Evolutionary conservation across 2,329 filamentous ascomycete genomes (phyloP).

Genomic region (Ophiostoma perfectum): DNA sequence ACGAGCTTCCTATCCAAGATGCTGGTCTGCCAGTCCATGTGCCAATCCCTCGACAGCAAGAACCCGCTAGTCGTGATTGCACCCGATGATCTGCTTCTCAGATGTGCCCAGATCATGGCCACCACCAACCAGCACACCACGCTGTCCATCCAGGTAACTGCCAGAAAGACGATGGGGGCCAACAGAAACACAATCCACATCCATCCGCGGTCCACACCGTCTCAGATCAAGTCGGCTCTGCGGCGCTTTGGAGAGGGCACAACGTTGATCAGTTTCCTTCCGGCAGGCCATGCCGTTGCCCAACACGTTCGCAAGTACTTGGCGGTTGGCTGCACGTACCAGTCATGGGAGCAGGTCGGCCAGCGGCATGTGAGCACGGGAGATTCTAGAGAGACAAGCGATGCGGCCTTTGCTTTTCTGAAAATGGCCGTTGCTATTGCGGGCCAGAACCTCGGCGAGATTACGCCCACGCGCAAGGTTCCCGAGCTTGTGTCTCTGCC

Average conservation of each 20-base stretch:
- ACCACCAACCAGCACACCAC: background rate
- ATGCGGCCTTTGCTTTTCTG: background rate
- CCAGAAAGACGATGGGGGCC: too few relatives aligned
- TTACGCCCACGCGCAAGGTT: background rate
- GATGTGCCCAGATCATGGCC: constrained; percentile 27
- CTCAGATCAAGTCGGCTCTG: constrained; percentile 1
- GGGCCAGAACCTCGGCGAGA: background rate
- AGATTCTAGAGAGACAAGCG: background rate
- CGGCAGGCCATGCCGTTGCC: constrained; percentile 30
- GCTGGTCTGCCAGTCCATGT: constrained; percentile 21
- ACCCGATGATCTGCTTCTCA: constrained; percentile 32
- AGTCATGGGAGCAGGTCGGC: background rate
- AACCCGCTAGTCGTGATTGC: constrained; percentile 34
- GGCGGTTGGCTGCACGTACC: constrained; percentile 21
- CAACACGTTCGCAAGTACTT: constrained; percentile 28
- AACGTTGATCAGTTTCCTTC: constrained; percentile 35
- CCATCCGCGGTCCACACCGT: constrained; percentile 8
- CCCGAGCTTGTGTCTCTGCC: background rate
- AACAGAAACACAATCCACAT: constrained; percentile 15
- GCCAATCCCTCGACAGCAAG: constrained; percentile 26
- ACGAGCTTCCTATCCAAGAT: background rate
- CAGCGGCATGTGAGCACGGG: rapidly evolving
- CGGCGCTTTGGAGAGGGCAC: constrained; percentile 22
- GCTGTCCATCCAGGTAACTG: background rate
- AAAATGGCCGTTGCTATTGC: background rate